A percentile compares a stretch with the other conserved stretches of the same genome.
phyloP scores from a whole-genome alignment of 2,329 filamentous ascomycete genomes.

The Phialocephala sp. region DNA sequence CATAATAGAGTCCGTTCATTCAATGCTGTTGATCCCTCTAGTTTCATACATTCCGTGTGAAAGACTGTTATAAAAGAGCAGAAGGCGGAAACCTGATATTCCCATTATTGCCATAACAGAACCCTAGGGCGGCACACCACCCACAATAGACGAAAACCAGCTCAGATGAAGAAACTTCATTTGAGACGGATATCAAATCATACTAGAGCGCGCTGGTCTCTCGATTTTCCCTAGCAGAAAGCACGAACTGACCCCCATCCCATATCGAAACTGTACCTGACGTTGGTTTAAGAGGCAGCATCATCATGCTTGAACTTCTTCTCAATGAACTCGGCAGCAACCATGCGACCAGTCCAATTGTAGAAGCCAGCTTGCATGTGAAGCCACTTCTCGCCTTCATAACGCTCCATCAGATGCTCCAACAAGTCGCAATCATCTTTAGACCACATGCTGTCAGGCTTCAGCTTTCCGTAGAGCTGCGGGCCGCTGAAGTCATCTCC shows the following conservation, averaged over 20 bases:
- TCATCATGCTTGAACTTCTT: slow-evolving; percentile 41
- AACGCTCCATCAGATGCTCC: slow-evolving; percentile 36
- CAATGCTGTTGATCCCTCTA: background rate
- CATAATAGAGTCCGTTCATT: slow-evolving; percentile 9
- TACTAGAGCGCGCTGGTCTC: background rate
- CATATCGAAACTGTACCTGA: background rate
- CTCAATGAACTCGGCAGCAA: slow-evolving; percentile 39
- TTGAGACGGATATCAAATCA: background rate
- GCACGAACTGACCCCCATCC: background rate
- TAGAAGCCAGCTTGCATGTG: slow-evolving; percentile 42
- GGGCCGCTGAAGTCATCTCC: background rate
- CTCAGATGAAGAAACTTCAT: background rate
- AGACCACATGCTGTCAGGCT: slow-evolving; percentile 37
- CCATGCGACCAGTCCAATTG: slow-evolving; percentile 43
- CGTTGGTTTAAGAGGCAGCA: background rate
- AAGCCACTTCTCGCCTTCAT: slow-evolving; percentile 40
- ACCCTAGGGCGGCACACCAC: background rate
- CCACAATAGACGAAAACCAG: background rate
- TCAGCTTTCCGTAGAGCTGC: slow-evolving; percentile 18
- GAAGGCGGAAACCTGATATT: background rate
- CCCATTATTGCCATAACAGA: background rate
- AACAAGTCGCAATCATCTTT: slow-evolving; percentile 39
- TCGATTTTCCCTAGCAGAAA: background rate
- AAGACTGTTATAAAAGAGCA: background rate
- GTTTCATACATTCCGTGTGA: background rate